Evolutionary conservation across 176 grass and related monocot genomes (phyloP).

Genomic region (Musa schizocarpa): DNA sequence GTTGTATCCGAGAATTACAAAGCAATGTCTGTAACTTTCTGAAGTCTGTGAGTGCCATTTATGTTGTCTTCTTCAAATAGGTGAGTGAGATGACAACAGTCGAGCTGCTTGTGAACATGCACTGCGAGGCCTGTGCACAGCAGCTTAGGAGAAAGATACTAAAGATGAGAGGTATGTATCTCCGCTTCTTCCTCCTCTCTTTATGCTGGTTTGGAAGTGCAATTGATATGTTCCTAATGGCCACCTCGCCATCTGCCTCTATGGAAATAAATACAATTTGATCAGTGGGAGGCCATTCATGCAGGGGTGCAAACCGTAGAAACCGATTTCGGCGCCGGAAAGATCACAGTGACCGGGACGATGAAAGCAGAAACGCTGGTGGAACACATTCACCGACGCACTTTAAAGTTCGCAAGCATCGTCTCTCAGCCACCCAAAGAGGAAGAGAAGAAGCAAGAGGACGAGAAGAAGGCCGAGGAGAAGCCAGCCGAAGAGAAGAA

Average conservation of each 20-base stretch:
- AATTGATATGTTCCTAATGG: too few species aligned
- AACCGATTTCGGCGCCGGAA: slow-evolving; percentile 33
- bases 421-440: slow-evolving; percentile 23
- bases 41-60: too few species aligned
- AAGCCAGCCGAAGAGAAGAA: neutral
- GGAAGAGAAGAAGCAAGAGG: neutral
- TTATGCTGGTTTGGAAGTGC: neutral
- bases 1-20: too few species aligned
- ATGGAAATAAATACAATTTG: too few species aligned
- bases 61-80: slow-evolving; percentile 3
- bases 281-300: neutral
- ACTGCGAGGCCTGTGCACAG: slow-evolving; percentile 71
- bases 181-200: too few species aligned
- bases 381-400: slow-evolving; percentile 53
- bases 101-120: slow-evolving; percentile 81
- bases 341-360: slow-evolving; percentile 47
- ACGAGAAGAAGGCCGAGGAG: neutral
- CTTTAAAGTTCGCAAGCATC: slow-evolving; percentile 44
- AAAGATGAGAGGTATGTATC: slow-evolving; percentile 43
- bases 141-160: slow-evolving; percentile 63
- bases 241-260: too few species aligned
- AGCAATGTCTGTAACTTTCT: too few species aligned
- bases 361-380: slow-evolving; percentile 29
- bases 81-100: slow-evolving; percentile 35
- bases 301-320: slow-evolving; percentile 48